Evolutionary conservation across 2,329 filamentous ascomycete genomes (phyloP), one percentile per base, ranked within the genome.

Genomic region (Aureobasidium sp.): DNA sequence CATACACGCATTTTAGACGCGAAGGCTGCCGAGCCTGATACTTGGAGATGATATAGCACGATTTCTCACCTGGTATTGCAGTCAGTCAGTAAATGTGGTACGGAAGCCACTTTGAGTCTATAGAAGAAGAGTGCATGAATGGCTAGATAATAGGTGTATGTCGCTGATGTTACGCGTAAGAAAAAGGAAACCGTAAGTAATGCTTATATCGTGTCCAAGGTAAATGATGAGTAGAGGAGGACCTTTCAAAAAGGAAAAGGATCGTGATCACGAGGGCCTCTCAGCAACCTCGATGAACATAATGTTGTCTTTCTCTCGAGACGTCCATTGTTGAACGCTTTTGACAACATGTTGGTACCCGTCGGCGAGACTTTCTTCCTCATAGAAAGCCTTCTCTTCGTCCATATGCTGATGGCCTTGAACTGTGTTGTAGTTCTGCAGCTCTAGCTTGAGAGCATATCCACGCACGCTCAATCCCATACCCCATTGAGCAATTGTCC

Each of bases 401-500:
- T 62, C 53, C 17, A 49, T 19, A 22, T 27, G 22, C 5, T 56
- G 22, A 5, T 45, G n/a, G 5, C 45, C 31, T 22, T 53, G 35
- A 7, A 8, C 17, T 5, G 33, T 19, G 14, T 27, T 39, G 22
- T 31, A 50, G 22, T 48, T 45, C 17, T 44, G 33, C 24, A 62
- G 15, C 31, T 65, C 63, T n/a, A 63, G 52, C 42, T 40, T 61
- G 39, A 65, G 31, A 12, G 63, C 63, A 27, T 63, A 61, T n/a
- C 61, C 27, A 5, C 63, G 42, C 31, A 65, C 45, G 19, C 50
- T 47, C 58, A 65, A 44, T 0, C 61, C 63, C 35, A 62, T 52
- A 8, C 52, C 52, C 63, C 61, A 65, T 19, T 65, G 63, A 17
- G 63, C 91, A 0, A 91, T 92, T 0, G 83, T 82, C 64, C 79